Evolutionary conservation across 768 basidiomycete species (phyloP).

Genomic region (Coprinellus micaceus): DNA sequence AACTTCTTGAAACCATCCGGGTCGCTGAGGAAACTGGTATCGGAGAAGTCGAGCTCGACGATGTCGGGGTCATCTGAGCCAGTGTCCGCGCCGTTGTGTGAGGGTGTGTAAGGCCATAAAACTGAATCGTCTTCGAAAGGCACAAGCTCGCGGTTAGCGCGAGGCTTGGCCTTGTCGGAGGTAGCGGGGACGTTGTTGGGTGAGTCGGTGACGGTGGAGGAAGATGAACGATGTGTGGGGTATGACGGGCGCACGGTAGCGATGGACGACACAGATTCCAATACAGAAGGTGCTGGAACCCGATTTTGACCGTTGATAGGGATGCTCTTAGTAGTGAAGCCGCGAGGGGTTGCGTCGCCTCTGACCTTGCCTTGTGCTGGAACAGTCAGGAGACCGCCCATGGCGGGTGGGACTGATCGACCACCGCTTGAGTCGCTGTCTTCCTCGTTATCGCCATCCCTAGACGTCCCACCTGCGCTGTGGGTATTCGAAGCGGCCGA

Average conservation of each 20-base stretch:
- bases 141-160: conserved; percentile 40
- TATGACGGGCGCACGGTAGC: conserved; percentile 4
- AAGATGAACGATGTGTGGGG: neutral
- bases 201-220: neutral
- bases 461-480: conserved; percentile 34
- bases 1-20: conserved; percentile 50
- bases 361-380: conserved; percentile 21
- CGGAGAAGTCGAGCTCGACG: conserved; percentile 72
- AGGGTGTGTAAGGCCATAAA: conserved; percentile 61
- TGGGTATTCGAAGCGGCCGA: conserved; percentile 35
- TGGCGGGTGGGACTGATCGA: neutral
- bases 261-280: conserved; percentile 17
- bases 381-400: conserved; percentile 11
- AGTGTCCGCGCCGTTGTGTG: conserved; percentile 39
- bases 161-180: conserved; percentile 16
- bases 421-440: conserved; percentile 33
- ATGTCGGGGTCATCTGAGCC: conserved; percentile 53
- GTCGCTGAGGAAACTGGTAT: conserved; percentile 70
- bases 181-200: conserved; percentile 2
- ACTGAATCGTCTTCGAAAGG: conserved; percentile 65
- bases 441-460: conserved; percentile 60
- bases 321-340: conserved; percentile 11
- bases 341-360: conserved; percentile 60
- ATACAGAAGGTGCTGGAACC: conserved; percentile 13
- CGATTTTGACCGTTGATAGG: neutral